Base-by-base conservation (phyloP, 78 protist genomes). In the Pigoraptor vietnamica region DNA sequence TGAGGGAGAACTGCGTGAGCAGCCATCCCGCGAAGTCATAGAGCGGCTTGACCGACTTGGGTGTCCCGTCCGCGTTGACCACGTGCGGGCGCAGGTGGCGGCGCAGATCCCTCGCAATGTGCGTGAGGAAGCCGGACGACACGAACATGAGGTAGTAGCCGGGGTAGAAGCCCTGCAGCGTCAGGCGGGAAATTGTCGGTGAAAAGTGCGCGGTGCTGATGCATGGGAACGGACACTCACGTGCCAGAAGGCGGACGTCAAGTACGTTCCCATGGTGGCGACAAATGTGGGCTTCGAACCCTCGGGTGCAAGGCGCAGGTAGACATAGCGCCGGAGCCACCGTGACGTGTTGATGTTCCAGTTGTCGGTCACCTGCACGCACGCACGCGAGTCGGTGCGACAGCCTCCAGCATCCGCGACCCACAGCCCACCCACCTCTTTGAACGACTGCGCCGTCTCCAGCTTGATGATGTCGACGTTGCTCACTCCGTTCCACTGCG, bases 221-320 rank as follows among this genome's bases (percentile, higher is more conserved):
- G 23, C n/a, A n/a, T n/a, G n/a, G n/a, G n/a, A n/a, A 79, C 32
- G 10, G 84, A 14, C n/a, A 79, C 84, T 9, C 38, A 32, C 97
- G 23, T 95, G 97, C 97, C 97, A 95, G 90, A 95, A 94, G 37
- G 97, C 97, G 37, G 94, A 91, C 48, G 92, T 81, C 0, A 84
- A 40, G 90, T 95, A 94, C 25, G 95, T 94, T n/a, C 82, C 81
- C 37, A 93, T 55, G 1, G 94, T 91, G 39, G 92, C 93, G 38
- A 14, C 34, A 84, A 92, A 86, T 23, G 94, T 81, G 40, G 95
- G 93, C 82, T 91, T 93, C 55, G 92, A 56, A 33, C 94, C 94
- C 21, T 38, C 79, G 55, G 95, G 95, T 6, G 92, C 90, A n/a
- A 93, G 89, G 32, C 95, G 88, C 33, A 90, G 82, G 90, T 92